Conservation (phyloP, 2,329 filamentous ascomycete species). For the Hymenotorrendiella dingleyae region DNA sequence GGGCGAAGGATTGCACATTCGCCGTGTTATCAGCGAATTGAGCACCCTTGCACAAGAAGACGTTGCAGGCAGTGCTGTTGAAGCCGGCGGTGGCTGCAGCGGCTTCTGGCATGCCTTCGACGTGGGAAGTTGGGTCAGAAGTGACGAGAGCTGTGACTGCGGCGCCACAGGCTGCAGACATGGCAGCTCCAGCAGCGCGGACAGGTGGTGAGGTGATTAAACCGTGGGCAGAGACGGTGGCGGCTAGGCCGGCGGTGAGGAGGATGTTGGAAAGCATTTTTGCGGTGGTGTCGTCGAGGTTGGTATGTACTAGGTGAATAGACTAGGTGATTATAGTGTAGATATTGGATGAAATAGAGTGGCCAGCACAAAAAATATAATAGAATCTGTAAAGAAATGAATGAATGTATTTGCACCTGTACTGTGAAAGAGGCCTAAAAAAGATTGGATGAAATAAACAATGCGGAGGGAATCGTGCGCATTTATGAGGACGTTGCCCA, state of each 20-base stretch:
- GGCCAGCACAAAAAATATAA: conserved; percentile 19
- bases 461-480: background rate
- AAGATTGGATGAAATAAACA: conserved; percentile 2
- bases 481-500: background rate
- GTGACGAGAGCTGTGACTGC: conserved; percentile 31
- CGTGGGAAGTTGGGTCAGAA: conserved; percentile 24
- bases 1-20: conserved; percentile 37
- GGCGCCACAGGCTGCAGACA: conserved; percentile 38
- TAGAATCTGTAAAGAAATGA: conserved; percentile 3
- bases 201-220: conserved; percentile 37
- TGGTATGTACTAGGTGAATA: too few species aligned
- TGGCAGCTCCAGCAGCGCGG: conserved; percentile 37
- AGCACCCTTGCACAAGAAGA: conserved; percentile 44
- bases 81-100: conserved; percentile 29
- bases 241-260: conserved; percentile 9
- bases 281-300: background rate
- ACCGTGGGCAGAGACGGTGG: conserved; percentile 37
- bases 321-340: conserved; percentile 4
- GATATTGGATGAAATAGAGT: conserved; percentile 10
- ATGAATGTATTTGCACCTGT: background rate
- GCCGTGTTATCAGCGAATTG: conserved; percentile 38
- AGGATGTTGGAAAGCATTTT: conserved; percentile 1
- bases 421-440: background rate
- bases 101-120: conserved; percentile 31
- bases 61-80: conserved; percentile 30